These are phyloP conservation scores for Penicillium sp. DNA, from an alignment of 2,329 filamentous ascomycete species.

Conservation along the genomic window DNA sequence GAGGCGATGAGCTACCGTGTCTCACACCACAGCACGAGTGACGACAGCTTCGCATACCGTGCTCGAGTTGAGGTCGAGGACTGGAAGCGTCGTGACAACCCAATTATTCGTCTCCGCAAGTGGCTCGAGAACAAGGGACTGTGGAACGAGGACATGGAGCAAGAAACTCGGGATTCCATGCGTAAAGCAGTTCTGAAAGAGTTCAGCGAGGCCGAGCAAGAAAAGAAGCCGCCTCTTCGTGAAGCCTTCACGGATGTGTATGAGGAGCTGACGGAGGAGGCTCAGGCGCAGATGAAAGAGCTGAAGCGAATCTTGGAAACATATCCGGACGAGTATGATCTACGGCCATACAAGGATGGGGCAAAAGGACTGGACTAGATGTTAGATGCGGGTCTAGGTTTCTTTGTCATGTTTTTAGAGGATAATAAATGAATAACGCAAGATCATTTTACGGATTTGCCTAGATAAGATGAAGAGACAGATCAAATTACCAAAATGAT, in stretches of 20 bases:
- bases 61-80: conserved; percentile 92
- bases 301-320: conserved; percentile 77
- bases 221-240: conserved; percentile 60
- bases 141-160: conserved; percentile 87
- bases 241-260: conserved; percentile 84
- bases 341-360: conserved; percentile 76
- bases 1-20: conserved; percentile 99
- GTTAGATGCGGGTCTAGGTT: neutral
- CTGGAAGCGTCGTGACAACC: conserved; percentile 90
- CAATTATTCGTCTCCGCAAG: conserved; percentile 82
- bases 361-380: conserved; percentile 62
- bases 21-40: conserved; percentile 93
- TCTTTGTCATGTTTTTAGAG: neutral
- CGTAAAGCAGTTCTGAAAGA: conserved; percentile 80
- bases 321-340: conserved; percentile 92
- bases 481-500: no score
- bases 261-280: conserved; percentile 81
- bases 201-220: conserved; percentile 72
- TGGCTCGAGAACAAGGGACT: conserved; percentile 84
- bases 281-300: conserved; percentile 75
- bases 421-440: neutral
- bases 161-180: conserved; percentile 67
- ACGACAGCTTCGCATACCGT: conserved; percentile 96
- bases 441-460: neutral
- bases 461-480: neutral